A percentile compares a stretch with the other conserved stretches of the same genome.
These are phyloP conservation scores for Lecanicillium sp. DNA, from an alignment of 2,329 filamentous ascomycete species.

Conservation along the genomic window DNA sequence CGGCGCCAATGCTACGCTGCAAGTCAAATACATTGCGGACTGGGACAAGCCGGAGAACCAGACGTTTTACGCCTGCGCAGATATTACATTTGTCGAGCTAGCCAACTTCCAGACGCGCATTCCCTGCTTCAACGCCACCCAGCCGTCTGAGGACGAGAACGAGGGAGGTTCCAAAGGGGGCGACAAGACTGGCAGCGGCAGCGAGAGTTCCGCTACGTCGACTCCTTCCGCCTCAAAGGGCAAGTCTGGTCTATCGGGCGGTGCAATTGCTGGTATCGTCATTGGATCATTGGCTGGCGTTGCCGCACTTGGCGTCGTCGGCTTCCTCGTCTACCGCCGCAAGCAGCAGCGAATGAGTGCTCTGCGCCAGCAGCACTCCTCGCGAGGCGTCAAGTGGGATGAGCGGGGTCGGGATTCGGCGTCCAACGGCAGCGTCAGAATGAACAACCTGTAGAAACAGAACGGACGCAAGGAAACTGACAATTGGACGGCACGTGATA, in stretches of 20 bases:
- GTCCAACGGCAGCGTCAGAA: constrained; percentile 10
- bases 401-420: constrained; percentile 12
- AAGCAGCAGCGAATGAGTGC: constrained; percentile 17
- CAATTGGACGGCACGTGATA: neutral
- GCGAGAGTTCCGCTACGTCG: constrained; percentile 5
- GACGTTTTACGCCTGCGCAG: constrained; percentile 42
- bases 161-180: constrained; percentile 11
- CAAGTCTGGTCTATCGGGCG: constrained; percentile 46
- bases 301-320: constrained; percentile 49
- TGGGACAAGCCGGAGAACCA: constrained; percentile 34
- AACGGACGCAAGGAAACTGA: no score
- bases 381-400: constrained; percentile 17
- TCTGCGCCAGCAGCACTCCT: constrained; percentile 16
- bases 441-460: constrained; percentile 7
- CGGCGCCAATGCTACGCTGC: constrained; percentile 39
- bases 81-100: constrained; percentile 34
- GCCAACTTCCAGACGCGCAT: constrained; percentile 23
- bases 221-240: constrained; percentile 13
- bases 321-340: constrained; percentile 45
- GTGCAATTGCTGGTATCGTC: constrained; percentile 68
- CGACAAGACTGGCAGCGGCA: constrained; percentile 9
- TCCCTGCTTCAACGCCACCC: constrained; percentile 38
- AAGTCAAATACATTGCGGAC: constrained; percentile 38
- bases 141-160: constrained; percentile 15
- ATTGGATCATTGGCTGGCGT: constrained; percentile 60